Evolutionary conservation across 352 stramenopile species (phyloP), one percentile per base, ranked within the genome.

Genomic region (Pythium brassicae): DNA sequence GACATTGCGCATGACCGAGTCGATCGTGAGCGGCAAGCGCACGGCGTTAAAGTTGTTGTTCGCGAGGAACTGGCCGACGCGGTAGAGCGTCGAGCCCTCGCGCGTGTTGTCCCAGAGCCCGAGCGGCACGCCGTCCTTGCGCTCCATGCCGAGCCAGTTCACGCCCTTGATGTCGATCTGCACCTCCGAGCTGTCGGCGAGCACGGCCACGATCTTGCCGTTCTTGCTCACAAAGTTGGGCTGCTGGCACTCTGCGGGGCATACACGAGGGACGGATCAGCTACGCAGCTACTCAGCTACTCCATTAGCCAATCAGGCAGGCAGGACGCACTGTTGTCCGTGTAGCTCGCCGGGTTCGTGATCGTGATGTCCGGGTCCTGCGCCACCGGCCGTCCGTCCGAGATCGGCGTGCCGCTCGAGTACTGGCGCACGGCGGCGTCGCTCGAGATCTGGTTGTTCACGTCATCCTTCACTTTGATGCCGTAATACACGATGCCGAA

Each of bases 91-190:
- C 35, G 83, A 81, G 45, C 84, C 84, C 34, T 91, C 77, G 46
- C 83, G 73, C n/a, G 75, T 74, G 68, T 79, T 86, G 59, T 94
- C 84, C 84, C 84, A 94, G 3, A 94, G 63, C 3, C 84, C 84
- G 55, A 86, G 86, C 34, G 77, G 76, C 23, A 92, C 75, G 48
- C 78, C 78, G 45, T 84, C 78, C 35, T 50, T 71, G 68, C 83
- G 71, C 65, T 94, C 61, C 80, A 92, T 89, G 46, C 84, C 84
- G 37, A 88, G 74, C 84, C 84, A 94, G 70, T 91, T 94, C 49
- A 92, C 67, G 48, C 84, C 84, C 66, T 94, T 94, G 58, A 94
- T 86, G 57, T 89, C 76, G 20, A 94, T 66, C 61, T 86, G 73
- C 37, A 77, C 76, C 32, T 83, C 72, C 27, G 68, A 78, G 48